Conservation (phyloP, 768 basidiomycete species). For the Daedaleopsis nitida region DNA sequence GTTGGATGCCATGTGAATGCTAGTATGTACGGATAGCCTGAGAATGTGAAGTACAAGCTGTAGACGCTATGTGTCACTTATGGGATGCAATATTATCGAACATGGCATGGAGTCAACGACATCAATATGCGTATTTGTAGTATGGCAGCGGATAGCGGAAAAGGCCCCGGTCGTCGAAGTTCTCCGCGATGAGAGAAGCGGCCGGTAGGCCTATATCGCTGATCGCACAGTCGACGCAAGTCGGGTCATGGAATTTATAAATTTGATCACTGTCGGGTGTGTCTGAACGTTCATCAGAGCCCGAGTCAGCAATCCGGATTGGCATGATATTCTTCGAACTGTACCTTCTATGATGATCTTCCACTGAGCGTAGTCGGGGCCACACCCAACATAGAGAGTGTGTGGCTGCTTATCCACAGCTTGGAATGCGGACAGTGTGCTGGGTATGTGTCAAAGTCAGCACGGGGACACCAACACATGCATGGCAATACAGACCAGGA, state of each 20-base stretch:
- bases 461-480: background rate
- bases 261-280: background rate
- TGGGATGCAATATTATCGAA: too few species aligned
- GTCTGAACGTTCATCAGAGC: background rate
- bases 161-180: too few species aligned
- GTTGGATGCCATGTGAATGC: too few species aligned
- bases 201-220: background rate
- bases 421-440: background rate
- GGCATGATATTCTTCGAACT: background rate
- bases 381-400: background rate
- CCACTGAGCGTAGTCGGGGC: background rate
- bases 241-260: background rate
- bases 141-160: too few species aligned
- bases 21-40: too few species aligned
- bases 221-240: background rate
- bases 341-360: background rate
- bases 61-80: too few species aligned
- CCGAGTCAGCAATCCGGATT: background rate
- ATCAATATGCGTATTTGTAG: too few species aligned
- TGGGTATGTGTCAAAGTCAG: background rate
- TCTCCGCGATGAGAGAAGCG: too few species aligned
- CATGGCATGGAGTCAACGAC: too few species aligned
- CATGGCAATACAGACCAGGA: background rate
- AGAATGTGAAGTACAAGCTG: too few species aligned
- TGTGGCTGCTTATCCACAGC: background rate